These are phyloP conservation scores for Coccomyxa subellipsoidea DNA, from an alignment of 163 green algal species.

Conservation along the genomic window DNA sequence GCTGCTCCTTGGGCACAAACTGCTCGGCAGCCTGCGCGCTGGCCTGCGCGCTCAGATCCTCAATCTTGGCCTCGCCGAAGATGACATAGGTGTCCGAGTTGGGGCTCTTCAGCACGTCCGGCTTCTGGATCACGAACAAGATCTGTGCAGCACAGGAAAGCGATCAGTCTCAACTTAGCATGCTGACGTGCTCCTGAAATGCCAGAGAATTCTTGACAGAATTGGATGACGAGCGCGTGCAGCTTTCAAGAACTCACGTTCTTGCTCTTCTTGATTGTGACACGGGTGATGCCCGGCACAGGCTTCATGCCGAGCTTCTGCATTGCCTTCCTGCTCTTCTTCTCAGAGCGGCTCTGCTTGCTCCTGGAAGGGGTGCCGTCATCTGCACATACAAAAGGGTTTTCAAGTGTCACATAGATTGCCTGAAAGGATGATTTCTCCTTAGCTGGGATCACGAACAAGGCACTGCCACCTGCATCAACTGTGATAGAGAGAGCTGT, in stretches of 20 bases:
- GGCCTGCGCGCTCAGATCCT: slow-evolving; percentile 91
- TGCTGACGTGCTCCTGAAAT: too few relatives aligned
- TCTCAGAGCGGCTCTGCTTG: slow-evolving; percentile 95
- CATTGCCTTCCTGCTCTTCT: slow-evolving; percentile 98
- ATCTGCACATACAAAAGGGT: slow-evolving; percentile 11
- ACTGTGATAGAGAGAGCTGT: neutral
- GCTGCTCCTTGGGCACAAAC: slow-evolving; percentile 60
- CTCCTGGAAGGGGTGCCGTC: slow-evolving; percentile 28
- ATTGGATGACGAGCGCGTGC: too few relatives aligned
- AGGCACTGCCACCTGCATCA: too few relatives aligned
- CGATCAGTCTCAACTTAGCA: neutral
- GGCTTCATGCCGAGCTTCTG: slow-evolving; percentile 99
- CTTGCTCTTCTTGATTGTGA: slow-evolving; percentile 99
- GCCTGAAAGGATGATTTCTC: neutral
- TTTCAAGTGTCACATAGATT: too few relatives aligned
- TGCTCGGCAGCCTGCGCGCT: slow-evolving; percentile 76
- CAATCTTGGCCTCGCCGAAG: slow-evolving; percentile 99
- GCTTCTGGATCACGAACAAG: slow-evolving; percentile 96
- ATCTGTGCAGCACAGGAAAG: slow-evolving; percentile 62
- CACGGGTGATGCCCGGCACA: slow-evolving; percentile 80
- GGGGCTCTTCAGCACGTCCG: slow-evolving; percentile 97
- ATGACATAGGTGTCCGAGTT: slow-evolving; percentile 98
- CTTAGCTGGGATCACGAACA: too few relatives aligned
- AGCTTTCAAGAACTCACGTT: slow-evolving; percentile 68
- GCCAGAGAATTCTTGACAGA: neutral